Percentiles rank a stretch among this genome's conserved stretches.
Conservation (phyloP, 2,329 filamentous ascomycete species). For the Colletotrichum graminicola region DNA sequence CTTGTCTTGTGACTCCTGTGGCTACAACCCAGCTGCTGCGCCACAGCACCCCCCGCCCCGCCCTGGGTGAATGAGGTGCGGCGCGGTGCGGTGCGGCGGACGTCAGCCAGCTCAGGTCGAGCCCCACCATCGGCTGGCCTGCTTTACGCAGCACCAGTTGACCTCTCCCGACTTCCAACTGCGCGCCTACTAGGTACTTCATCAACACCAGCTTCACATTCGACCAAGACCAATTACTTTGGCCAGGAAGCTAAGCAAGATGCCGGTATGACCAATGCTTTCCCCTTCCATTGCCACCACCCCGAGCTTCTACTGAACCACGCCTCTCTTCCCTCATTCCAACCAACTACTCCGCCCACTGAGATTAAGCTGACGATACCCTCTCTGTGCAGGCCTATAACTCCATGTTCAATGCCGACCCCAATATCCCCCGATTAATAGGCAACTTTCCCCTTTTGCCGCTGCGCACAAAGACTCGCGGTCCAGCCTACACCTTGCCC, state of each 20-base stretch:
- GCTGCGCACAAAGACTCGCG: constrained; percentile 92
- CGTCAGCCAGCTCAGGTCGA: constrained; percentile 37
- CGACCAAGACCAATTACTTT: constrained; percentile 38
- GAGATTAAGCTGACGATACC: constrained; percentile 44
- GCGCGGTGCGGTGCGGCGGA: constrained; percentile 18
- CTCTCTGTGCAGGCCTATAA: constrained; percentile 82
- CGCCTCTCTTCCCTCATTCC: constrained; percentile 9
- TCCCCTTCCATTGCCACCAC: not conserved
- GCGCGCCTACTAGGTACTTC: constrained; percentile 22
- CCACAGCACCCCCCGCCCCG: not conserved
- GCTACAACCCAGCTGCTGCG: not conserved
- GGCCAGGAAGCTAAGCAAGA: constrained; percentile 51
- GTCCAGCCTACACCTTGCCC: constrained; percentile 90
- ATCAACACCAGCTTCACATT: constrained; percentile 40
- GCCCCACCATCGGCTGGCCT: constrained; percentile 35
- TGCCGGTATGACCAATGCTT: constrained; percentile 57
- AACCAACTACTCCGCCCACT: constrained; percentile 10
- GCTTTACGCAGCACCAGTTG: constrained; percentile 17
- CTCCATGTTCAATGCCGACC: constrained; percentile 93
- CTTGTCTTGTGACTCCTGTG: constrained; percentile 4
- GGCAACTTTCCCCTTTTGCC: constrained; percentile 97
- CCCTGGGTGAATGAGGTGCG: too few relatives aligned
- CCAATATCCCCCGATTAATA: constrained; percentile 70
- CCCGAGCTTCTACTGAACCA: constrained; percentile 6
- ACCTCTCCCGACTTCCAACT: constrained; percentile 22